Evolutionary conservation across 2,329 filamentous ascomycete genomes (phyloP), one percentile per base, ranked within the genome.

Genomic region (Arthroderma uncinatum): DNA sequence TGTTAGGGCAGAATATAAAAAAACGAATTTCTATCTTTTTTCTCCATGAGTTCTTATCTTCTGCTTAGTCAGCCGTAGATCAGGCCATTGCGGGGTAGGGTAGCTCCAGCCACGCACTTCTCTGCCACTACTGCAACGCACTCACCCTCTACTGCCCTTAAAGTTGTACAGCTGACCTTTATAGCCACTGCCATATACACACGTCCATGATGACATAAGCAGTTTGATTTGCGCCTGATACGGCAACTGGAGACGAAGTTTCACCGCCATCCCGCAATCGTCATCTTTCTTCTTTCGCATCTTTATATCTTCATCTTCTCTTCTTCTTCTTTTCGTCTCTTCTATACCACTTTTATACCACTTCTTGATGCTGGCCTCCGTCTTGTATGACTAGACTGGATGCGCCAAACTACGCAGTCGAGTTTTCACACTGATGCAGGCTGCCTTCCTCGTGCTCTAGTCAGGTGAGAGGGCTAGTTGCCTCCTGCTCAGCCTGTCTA

Each of bases 311-410:
- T n/a, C n/a, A n/a, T n/a, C 55, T 56, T 34, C 44, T 52, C 55
- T 57, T 53, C 53, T 54, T n/a, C 33, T 50, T 28, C 48, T 40
- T 21, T 52, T 50, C 54, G 23, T 54, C 25, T 36, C 30, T 53
- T 47, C 53, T 56, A 50, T 56, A 55, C 47, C 54, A 36, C 42
- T 56, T 6, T 36, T 36, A n/a, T n/a, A n/a, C n/a, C n/a, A n/a
- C n/a, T n/a, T n/a, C n/a, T n/a, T n/a, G 50, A 16, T 33, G 28
- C 37, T 14, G 37, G 39, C 39, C 6, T 21, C 9, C 39, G 39
- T 19, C 16, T 33, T 42, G 39, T 6, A n/a, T 10, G n/a, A 19
- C 16, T 42, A 19, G 23, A 42, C 9, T 16, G 16, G 12, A 19
- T 21, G 16, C 8, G 25, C 8, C 23, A 5, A 30, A 21, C 23